These are phyloP conservation scores for Aspergillus aculeatus DNA, from an alignment of 2,329 filamentous ascomycete genomes.

Conservation along the genomic window DNA sequence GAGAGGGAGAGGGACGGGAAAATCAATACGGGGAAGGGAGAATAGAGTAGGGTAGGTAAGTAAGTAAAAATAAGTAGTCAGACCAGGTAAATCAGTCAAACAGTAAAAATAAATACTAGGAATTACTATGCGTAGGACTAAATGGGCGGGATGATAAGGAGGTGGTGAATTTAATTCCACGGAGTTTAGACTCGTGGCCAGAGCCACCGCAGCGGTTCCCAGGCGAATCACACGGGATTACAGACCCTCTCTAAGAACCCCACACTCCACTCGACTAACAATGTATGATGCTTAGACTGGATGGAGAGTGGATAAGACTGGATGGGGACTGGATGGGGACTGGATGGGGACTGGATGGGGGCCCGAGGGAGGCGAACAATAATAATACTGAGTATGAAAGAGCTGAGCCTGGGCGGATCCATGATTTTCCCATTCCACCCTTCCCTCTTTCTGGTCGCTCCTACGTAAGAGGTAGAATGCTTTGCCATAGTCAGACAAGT, in stretches of 20 bases:
- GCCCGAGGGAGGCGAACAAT: conserved; percentile 2
- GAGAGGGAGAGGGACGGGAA: conserved; percentile 13
- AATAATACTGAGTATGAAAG: conserved; percentile 5
- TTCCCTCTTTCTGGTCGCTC: no score
- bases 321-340: conserved; percentile 8
- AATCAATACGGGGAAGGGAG: conserved; percentile 11
- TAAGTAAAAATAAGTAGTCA: not conserved
- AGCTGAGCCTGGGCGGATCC: not conserved
- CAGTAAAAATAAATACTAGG: not conserved
- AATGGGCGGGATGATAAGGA: not conserved
- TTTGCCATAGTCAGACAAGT: no score
- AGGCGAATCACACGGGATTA: not conserved
- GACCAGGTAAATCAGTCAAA: conserved; percentile 5
- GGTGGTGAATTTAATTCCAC: not conserved
- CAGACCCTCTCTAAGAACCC: not conserved
- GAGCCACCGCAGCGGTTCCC: conserved; percentile 5
- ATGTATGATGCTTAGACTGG: conserved; percentile 25
- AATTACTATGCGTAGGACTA: no score
- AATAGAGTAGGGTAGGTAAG: conserved; percentile 10
- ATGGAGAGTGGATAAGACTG: not conserved
- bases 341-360: conserved; percentile 1
- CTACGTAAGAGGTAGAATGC: conserved; percentile 1
- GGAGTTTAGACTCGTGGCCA: conserved; percentile 9
- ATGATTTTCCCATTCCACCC: not conserved
- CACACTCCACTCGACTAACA: conserved; percentile 11